Conservation (phyloP, 2,329 filamentous ascomycete species). For the Mollisia scopiformis region DNA sequence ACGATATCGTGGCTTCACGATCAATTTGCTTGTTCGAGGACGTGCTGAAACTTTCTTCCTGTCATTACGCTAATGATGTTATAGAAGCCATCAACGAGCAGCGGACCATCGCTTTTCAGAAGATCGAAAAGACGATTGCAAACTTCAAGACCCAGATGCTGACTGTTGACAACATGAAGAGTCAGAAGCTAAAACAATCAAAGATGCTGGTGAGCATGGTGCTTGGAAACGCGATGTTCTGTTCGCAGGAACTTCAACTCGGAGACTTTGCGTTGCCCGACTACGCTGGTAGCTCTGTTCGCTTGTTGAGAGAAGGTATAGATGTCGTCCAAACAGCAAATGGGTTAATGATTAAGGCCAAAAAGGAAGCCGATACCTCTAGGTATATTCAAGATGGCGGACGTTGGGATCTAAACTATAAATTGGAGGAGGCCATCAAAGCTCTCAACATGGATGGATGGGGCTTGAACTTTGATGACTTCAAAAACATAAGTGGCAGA, state of each 20-base stretch:
- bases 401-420: neutral
- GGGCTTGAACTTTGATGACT: constrained; percentile 5
- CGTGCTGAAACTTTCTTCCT: neutral
- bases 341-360: neutral
- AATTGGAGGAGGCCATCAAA: neutral
- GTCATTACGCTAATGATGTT: neutral
- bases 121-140: neutral
- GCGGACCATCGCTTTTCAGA: neutral
- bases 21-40: neutral
- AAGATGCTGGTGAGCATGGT: neutral
- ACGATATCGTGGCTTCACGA: neutral
- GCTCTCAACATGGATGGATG: constrained; percentile 4
- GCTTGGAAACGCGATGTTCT: neutral
- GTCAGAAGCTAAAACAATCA: neutral
- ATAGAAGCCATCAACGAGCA: constrained; percentile 7
- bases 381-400: neutral
- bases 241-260: neutral
- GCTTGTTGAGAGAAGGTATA: neutral
- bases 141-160: neutral
- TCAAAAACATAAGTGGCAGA: too few species aligned
- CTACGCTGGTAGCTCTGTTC: neutral
- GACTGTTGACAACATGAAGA: neutral
- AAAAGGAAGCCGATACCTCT: too few species aligned
- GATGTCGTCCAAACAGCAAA: neutral
- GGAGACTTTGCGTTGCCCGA: neutral